Evolutionary conservation across 2,329 filamentous ascomycete genomes (phyloP).

Genomic region (Venturia asperata): DNA sequence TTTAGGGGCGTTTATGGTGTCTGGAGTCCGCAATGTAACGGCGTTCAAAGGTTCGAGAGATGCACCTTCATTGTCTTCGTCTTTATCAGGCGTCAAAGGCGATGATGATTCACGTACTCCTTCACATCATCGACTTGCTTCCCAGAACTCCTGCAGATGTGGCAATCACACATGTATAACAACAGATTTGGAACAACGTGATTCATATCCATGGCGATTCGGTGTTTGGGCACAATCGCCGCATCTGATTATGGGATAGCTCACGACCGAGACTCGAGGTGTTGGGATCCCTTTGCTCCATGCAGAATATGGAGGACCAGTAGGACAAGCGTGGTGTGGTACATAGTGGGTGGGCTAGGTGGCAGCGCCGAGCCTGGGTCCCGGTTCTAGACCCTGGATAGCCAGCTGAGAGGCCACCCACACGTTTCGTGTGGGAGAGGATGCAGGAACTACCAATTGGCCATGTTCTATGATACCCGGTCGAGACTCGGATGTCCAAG

Average conservation of each 20-base stretch:
- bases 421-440: background rate
- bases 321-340: no score
- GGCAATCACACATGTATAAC: no score
- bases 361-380: no score
- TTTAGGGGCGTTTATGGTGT: background rate
- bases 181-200: background rate
- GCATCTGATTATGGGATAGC: background rate
- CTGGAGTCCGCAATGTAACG: background rate
- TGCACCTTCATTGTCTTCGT: background rate
- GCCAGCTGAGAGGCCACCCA: background rate
- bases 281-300: background rate
- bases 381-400: background rate
- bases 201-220: background rate
- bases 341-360: no score
- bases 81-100: no score
- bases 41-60: background rate
- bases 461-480: background rate
- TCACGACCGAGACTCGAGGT: background rate
- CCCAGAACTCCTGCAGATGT: no score
- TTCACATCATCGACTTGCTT: no score
- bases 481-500: background rate
- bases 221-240: background rate
- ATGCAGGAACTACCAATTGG: constrained; percentile 1
- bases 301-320: background rate
- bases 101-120: no score